Evolutionary conservation across 1,139 yeast species (phyloP), one percentile per base, ranked within the genome.

Genomic region (Hansenula sp.): DNA sequence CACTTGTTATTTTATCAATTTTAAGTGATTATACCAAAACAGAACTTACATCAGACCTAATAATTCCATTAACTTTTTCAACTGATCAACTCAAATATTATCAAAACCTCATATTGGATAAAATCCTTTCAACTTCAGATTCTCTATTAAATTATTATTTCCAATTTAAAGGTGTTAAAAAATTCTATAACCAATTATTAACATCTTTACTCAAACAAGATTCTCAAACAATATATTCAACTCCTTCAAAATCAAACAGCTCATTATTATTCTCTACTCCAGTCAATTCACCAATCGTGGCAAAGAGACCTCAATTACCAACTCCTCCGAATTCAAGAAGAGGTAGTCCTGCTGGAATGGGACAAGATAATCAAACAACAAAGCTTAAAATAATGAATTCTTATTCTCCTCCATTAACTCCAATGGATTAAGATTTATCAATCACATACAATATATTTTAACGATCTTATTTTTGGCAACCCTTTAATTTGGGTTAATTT

Each of bases 251-350:
- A 37, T 39, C 39, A 34, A 44, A 12, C 39, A 41, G 24, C 20
- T 27, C 34, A 36, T 16, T 34, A 6, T 28, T 29, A 20, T 12
- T 20, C 13, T 8, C 19, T 3, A 28, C 24, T 13, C 43, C 29
- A 6, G 31, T 46, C 26, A 14, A 44, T 32, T 19, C 46, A 16
- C 34, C 34, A 30, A 32, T 24, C 32, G 19, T 37, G 27, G 29
- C 28, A 24, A 39, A 28, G 17, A 18, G n/a, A 17, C 17, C 42
- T 14, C 14, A 16, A 8, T 24, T 41, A 12, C 52, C 52, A 29
- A 53, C 59, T 2, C 59, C 59, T 4, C 55, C 56, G 25, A 31
- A 39, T 30, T 54, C 59, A 17, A 52, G 56, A 50, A 43, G 55
- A 32, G 56, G 56, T 8, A 51, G 55, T 6, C 57, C 57, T 16